Conservation (phyloP, 2,329 filamentous ascomycete genomes). For the Colletotrichum sp. region DNA sequence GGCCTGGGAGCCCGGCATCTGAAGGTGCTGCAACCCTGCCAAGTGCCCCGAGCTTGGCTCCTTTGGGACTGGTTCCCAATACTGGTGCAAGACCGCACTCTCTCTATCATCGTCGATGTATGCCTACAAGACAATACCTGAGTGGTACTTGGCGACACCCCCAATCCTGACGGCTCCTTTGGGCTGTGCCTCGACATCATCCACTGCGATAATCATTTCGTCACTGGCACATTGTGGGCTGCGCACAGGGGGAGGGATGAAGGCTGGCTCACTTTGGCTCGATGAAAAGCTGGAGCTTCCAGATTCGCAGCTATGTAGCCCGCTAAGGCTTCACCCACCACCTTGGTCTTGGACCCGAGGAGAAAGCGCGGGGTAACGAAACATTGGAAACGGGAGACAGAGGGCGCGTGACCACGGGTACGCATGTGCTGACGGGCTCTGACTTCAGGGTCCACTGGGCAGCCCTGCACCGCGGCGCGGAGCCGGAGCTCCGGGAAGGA, state of each 20-base stretch:
- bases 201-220: neutral
- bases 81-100: neutral
- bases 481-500: slow-evolving; percentile 5
- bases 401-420: neutral
- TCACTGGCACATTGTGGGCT: neutral
- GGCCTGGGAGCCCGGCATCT: neutral
- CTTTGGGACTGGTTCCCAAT: neutral
- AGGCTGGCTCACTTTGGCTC: neutral
- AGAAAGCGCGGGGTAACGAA: neutral
- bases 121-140: neutral
- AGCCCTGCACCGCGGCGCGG: neutral
- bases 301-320: neutral
- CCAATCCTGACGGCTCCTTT: neutral
- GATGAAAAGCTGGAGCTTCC: neutral
- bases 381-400: neutral
- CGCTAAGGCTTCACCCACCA: neutral
- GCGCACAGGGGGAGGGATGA: neutral
- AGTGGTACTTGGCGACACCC: neutral
- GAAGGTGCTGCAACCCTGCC: neutral
- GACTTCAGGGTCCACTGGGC: neutral
- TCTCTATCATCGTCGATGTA: neutral
- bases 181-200: neutral
- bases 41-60: neutral
- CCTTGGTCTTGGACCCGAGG: neutral
- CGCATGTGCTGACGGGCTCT: neutral